A percentile compares a stretch with the other conserved stretches of the same genome.
Conservation (phyloP, 495 filamentous ascomycete species). For the Penicillium silybi region DNA sequence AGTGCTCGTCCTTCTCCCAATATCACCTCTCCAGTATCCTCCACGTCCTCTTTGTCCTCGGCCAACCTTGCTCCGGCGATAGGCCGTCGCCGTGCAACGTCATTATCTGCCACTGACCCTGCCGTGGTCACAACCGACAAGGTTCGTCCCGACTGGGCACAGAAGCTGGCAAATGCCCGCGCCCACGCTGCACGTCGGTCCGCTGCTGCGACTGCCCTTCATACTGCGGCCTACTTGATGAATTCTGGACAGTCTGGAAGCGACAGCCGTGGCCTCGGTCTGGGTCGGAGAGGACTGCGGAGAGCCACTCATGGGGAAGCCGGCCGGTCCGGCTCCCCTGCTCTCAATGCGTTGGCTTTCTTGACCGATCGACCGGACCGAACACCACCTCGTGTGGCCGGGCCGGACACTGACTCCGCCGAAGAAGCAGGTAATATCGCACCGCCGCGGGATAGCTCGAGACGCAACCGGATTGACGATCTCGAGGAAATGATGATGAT, state of each 20-base stretch:
- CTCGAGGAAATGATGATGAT: constrained; percentile 98
- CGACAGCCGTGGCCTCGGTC: constrained; percentile 43
- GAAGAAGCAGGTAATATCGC: constrained; percentile 45
- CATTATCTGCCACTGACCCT: constrained; percentile 73
- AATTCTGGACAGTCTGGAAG: constrained; percentile 52
- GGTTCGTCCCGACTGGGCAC: constrained; percentile 90
- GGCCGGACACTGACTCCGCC: constrained; percentile 32
- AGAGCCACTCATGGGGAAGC: constrained; percentile 35
- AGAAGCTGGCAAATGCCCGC: constrained; percentile 80
- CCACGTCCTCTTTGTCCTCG: constrained; percentile 50
- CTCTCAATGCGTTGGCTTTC: constrained; percentile 48
- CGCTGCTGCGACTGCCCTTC: constrained; percentile 89
- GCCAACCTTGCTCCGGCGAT: constrained; percentile 26
- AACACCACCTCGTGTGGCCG: constrained; percentile 24
- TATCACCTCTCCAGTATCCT: constrained; percentile 69
- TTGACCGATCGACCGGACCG: constrained; percentile 42
- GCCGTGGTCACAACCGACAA: constrained; percentile 87
- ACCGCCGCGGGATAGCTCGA: constrained; percentile 53
- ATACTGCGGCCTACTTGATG: constrained; percentile 93
- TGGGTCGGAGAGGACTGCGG: constrained; percentile 47
- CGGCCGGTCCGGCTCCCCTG: constrained; percentile 41
- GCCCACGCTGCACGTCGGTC: constrained; percentile 80
- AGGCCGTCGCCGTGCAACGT: constrained; percentile 67
- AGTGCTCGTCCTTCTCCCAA: constrained; percentile 38
- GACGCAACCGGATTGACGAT: constrained; percentile 72